Percentiles rank a stretch among this genome's conserved stretches.
These are phyloP conservation scores for Eucalyptus pauciflora DNA, from an alignment of 345 rosid species.

Conservation along the genomic window DNA sequence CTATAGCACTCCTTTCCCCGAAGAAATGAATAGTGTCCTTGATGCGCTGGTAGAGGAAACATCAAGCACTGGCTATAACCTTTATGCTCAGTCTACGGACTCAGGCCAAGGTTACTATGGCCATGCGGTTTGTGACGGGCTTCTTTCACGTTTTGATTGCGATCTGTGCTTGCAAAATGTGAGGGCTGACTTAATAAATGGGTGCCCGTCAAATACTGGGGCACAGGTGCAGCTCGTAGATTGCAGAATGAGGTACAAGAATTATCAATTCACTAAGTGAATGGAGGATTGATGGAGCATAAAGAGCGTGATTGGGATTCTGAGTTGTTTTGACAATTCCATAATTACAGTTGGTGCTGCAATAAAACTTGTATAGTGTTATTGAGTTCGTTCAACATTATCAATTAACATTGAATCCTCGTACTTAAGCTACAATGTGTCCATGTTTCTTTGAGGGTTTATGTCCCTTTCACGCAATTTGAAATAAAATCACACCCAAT, in stretches of 20 bases:
- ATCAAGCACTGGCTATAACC: background rate
- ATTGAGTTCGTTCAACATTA: too few species aligned
- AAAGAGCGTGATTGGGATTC: too few species aligned
- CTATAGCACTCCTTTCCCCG: background rate
- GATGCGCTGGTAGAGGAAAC: background rate
- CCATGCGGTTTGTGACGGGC: background rate
- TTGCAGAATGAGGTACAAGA: background rate
- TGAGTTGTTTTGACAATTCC: too few species aligned
- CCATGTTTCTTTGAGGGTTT: too few species aligned
- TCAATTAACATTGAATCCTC: too few species aligned
- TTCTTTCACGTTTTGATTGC: too few species aligned
- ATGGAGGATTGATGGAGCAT: background rate
- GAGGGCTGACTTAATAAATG: too few species aligned
- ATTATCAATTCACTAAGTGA: background rate
- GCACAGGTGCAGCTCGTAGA: background rate
- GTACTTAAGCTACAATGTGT: too few species aligned
- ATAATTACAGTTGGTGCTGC: background rate
- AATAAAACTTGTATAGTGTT: too few species aligned
- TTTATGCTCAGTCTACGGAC: background rate
- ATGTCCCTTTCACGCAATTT: too few species aligned
- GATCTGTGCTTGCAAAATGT: too few species aligned
- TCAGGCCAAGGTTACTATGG: background rate
- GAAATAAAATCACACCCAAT: too few species aligned
- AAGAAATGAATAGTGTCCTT: background rate
- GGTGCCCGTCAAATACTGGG: background rate